Percentiles rank a stretch among this genome's conserved stretches.
Evolutionary conservation across 176 grass and related monocot species (phyloP).

Genomic region (Oryza glaberrima): DNA sequence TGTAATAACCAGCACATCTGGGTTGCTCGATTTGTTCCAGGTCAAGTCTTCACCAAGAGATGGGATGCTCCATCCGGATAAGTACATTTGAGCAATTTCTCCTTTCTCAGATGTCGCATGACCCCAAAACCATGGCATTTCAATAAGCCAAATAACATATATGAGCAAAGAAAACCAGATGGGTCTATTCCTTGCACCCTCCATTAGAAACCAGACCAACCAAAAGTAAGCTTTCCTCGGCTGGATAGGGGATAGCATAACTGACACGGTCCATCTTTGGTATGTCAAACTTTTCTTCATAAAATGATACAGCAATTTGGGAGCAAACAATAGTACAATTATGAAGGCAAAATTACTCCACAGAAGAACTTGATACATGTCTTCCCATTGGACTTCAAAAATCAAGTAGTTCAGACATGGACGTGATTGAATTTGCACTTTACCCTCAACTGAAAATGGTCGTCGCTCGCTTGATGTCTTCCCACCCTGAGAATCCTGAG

Average conservation of each 20-base stretch:
- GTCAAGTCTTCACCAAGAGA: slow-evolving; percentile 20
- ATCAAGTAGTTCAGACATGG: slow-evolving; percentile 60
- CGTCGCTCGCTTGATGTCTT: slow-evolving; percentile 55
- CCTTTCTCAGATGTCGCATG: slow-evolving; percentile 68
- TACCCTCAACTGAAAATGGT: slow-evolving; percentile 82
- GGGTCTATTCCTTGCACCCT: slow-evolving; percentile 68
- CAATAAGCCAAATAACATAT: slow-evolving; percentile 66
- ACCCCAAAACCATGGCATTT: slow-evolving; percentile 94
- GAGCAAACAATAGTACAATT: slow-evolving; percentile 44
- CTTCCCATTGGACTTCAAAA: slow-evolving; percentile 83
- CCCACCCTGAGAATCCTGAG: slow-evolving; percentile 58
- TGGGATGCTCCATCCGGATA: slow-evolving; percentile 76
- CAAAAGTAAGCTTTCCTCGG: slow-evolving; percentile 52
- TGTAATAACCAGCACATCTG: slow-evolving; percentile 79
- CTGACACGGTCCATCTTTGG: slow-evolving; percentile 54
- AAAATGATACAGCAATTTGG: slow-evolving; percentile 60
- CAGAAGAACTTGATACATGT: slow-evolving; percentile 70
- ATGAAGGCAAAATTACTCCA: slow-evolving; percentile 67
- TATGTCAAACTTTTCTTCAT: slow-evolving; percentile 46
- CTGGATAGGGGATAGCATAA: slow-evolving; percentile 44
- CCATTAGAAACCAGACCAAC: slow-evolving; percentile 65
- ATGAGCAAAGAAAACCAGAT: slow-evolving; percentile 63
- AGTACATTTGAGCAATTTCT: slow-evolving; percentile 69
- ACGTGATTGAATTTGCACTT: slow-evolving; percentile 34
- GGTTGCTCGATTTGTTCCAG: slow-evolving; percentile 49